Base-by-base conservation (phyloP, 176 grass and related monocot genomes). In the Dactylis glomerata region DNA sequence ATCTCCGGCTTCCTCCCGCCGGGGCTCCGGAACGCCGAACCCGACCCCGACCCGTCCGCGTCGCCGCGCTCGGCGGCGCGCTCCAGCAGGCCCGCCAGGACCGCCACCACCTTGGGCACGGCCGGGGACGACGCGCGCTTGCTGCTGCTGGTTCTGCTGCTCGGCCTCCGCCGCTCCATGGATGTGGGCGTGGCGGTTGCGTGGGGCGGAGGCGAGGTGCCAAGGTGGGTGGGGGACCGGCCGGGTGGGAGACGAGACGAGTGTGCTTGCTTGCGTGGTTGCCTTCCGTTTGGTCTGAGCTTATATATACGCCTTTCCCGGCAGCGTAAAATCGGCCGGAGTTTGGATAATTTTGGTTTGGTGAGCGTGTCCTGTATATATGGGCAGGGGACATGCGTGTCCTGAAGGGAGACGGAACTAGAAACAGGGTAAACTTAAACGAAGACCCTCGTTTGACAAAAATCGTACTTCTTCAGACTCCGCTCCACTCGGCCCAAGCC, bases 61-160 rank as follows among this genome's bases (percentile, higher is more conserved):
- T 89, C 87, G 12, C 84, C 79, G 20, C 70, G 47, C 52, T 42
- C 16, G 16, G 91, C 87, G 44, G 81, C 73, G 55, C 42, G 82
- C 83, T 93, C 85, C 10, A 93, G 91, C 31, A 93, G 88, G 10
- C 88, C 68, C 31, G 88, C 88, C n/a, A 93, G 85, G 38, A 91
- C 89, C 31, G 85, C 28, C 55, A 90, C 88, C 76, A 88, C 79
- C 70, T 87, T 82, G 23, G 88, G 86, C 56, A 47, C 33, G 33
- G 73, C 49, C 45, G 7, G 40, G 7, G 47, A 20, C 10, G 74
- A 31, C 65, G 26, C 54, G 46, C 30, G 55, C 57, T 77, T 67
- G 80, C 69, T 30, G 80, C 34, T 10, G 68, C 59, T 22, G 32
- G n/a, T n/a, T n/a, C 28, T 4, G 52, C 63, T n/a, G 40, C 62